Evolutionary conservation across 2,329 filamentous ascomycete species (phyloP).

Genomic region (Aspergillus piperis): DNA sequence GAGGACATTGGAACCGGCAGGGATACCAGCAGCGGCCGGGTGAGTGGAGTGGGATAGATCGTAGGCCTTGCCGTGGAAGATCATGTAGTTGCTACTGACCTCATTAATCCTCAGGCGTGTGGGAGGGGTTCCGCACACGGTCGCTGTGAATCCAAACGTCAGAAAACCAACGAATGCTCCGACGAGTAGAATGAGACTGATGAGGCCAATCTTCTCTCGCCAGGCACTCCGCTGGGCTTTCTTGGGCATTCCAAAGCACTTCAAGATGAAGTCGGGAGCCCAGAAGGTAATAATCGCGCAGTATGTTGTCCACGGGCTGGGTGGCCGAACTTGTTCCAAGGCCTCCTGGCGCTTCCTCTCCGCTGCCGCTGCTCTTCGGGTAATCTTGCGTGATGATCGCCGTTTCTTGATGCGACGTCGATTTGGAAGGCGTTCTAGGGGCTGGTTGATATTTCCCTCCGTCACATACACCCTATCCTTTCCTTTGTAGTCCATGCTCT

Average conservation of each 20-base stretch:
- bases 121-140: constrained; percentile 75
- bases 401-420: constrained; percentile 50
- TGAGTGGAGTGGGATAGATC: constrained; percentile 77
- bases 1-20: constrained; percentile 73
- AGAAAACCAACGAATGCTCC: constrained; percentile 90
- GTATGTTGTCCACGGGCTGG: constrained; percentile 92
- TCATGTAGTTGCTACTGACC: constrained; percentile 82
- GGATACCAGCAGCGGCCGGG: constrained; percentile 77
- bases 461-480: constrained; percentile 39
- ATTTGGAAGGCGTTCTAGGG: constrained; percentile 46
- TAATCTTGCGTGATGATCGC: constrained; percentile 66
- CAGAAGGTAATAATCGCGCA: constrained; percentile 93
- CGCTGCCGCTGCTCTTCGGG: constrained; percentile 60
- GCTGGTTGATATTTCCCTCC: constrained; percentile 39
- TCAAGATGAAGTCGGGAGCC: constrained; percentile 81
- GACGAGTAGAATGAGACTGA: constrained; percentile 88
- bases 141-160: constrained; percentile 92
- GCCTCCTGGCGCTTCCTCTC: constrained; percentile 62
- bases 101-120: constrained; percentile 78
- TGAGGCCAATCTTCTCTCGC: constrained; percentile 96
- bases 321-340: constrained; percentile 68
- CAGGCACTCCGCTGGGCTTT: constrained; percentile 89
- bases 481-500: constrained; percentile 60
- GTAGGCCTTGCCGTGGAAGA: constrained; percentile 91
- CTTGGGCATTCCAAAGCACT: constrained; percentile 80